Evolutionary conservation across 768 basidiomycete species (phyloP).

Genomic region (Hygrocybe punicea): DNA sequence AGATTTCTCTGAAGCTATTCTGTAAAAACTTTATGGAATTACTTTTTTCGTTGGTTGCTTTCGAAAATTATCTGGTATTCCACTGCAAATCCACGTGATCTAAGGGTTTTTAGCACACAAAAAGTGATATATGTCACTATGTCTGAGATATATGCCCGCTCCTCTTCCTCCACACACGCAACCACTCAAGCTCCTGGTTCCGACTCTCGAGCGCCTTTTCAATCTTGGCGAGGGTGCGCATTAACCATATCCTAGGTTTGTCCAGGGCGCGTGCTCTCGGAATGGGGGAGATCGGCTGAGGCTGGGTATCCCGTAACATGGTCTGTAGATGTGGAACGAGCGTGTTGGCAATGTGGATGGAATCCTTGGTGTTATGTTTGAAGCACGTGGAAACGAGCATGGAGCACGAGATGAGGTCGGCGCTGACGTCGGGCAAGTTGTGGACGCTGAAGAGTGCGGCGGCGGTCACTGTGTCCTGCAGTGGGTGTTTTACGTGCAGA

Average conservation of each 20-base stretch:
- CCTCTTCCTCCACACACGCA: conserved; percentile 28
- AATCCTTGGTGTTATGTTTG: conserved; percentile 28
- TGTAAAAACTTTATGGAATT: no score
- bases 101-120: no score
- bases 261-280: conserved; percentile 3
- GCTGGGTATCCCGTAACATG: conserved; percentile 20
- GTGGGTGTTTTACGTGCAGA: conserved; percentile 45
- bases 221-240: conserved; percentile 30
- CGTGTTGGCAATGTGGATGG: conserved; percentile 38
- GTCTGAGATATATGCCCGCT: conserved; percentile 21
- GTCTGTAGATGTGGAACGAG: conserved; percentile 43
- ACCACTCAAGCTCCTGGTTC: conserved; percentile 32
- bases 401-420: conserved; percentile 56
- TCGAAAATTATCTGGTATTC: no score
- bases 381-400: conserved; percentile 57
- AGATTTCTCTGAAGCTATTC: no score
- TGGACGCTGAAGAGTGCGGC: conserved; percentile 55
- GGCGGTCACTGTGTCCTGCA: conserved; percentile 48
- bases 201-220: conserved; percentile 22
- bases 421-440: conserved; percentile 48
- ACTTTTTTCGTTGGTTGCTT: no score
- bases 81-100: no score
- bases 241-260: conserved; percentile 22
- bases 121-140: no score
- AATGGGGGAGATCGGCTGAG: conserved; percentile 1